Conservation (phyloP, 2,329 filamentous ascomycete genomes). For the Fusarium sulawesiense region DNA sequence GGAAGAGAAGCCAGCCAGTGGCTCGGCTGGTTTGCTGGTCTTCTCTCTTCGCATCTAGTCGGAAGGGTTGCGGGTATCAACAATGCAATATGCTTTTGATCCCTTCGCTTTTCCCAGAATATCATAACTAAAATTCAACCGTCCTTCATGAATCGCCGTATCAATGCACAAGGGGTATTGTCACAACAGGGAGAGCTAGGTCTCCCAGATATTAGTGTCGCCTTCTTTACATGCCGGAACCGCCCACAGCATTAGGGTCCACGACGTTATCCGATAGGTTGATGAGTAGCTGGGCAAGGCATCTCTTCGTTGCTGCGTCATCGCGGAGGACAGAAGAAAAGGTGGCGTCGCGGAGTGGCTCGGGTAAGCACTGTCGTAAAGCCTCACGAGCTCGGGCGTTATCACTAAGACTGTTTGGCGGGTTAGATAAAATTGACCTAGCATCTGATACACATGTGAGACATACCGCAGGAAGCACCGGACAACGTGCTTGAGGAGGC, state of each 20-base stretch:
- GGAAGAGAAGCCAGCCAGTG: constrained; percentile 26
- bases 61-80: constrained; percentile 49
- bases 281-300: constrained; percentile 94
- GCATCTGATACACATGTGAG: neutral
- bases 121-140: constrained; percentile 45
- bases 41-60: constrained; percentile 36
- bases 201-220: constrained; percentile 26
- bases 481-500: constrained; percentile 96
- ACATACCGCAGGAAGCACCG: constrained; percentile 92
- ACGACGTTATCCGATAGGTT: constrained; percentile 92
- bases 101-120: constrained; percentile 48
- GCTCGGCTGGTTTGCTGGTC: constrained; percentile 23
- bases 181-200: constrained; percentile 38
- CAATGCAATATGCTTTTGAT: constrained; percentile 50
- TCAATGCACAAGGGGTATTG: constrained; percentile 47
- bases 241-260: constrained; percentile 55
- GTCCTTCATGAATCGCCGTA: constrained; percentile 46
- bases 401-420: constrained; percentile 78
- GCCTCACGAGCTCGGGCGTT: constrained; percentile 96
- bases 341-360: constrained; percentile 97
- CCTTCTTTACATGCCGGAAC: constrained; percentile 50
- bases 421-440: constrained; percentile 19
- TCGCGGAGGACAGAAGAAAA: constrained; percentile 97
- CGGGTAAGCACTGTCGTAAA: constrained; percentile 92
- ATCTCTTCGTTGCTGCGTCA: constrained; percentile 96